Evolutionary conservation across 176 grass and related monocot species (phyloP), one percentile per base, ranked within the genome.

Genomic region (Oryza rufipogon): DNA sequence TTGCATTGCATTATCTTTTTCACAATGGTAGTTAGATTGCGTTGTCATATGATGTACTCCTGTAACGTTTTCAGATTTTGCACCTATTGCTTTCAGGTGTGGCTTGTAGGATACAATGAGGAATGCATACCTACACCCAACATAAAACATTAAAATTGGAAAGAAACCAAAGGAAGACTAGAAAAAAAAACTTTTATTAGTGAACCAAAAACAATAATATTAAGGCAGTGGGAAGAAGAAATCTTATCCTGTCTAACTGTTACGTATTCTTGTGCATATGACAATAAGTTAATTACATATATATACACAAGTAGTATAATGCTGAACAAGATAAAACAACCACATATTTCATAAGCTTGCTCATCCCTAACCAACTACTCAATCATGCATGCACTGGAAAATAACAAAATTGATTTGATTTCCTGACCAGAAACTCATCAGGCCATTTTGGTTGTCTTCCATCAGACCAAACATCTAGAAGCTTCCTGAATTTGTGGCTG

Each of bases 1-100:
- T 86, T 66, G 47, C 47, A 49, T 49, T 79, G 76, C 76, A 52
- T 30, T 52, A 42, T 86, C 76, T 28, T 86, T 79, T 56, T 80
- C 76, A 23, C 0, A 38, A 68, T 19, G 77, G 77, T 86, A 41
- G 77, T 80, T 74, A 74, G 36, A 80, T 66, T 86, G 76, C 69
- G 58, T 68, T 73, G 42, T 86, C 77, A 67, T 58, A 86, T 80
- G 54, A 86, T 68, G 60, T 13, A 20, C 0, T 75, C 14, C 9
- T 33, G 5, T 3, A 54, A 16, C 49, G 6, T 60, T 26, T 74
- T 14, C 30, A 45, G 33, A 52, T 86, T 75, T 56, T 74, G 30
- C 77, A 26, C 41, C 44, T 16, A 32, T 56, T 66, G 77, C 32
- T 67, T 41, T 74, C 58, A 44, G n/a, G 45, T 41, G 69, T 28